Conservation (phyloP, 1,284 basidiomycete genomes). For the Coniferiporia sulphurascens region DNA sequence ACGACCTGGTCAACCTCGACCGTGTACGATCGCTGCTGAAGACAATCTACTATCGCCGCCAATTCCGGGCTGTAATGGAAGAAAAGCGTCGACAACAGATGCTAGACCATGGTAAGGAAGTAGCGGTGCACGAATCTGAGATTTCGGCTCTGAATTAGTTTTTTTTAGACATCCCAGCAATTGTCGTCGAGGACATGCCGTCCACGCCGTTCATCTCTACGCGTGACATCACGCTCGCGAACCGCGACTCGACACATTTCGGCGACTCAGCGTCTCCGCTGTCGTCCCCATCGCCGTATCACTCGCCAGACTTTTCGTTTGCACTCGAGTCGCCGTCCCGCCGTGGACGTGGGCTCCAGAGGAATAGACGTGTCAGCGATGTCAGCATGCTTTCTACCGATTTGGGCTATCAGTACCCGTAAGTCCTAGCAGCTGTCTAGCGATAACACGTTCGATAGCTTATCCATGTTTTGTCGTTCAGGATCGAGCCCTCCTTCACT, state of each 20-base stretch:
- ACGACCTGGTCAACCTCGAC: conserved; percentile 80
- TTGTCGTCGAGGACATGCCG: conserved; percentile 55
- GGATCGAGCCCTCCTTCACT: conserved; percentile 42
- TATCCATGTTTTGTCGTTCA: conserved; percentile 21
- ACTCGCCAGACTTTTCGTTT: conserved; percentile 45
- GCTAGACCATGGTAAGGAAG: conserved; percentile 30
- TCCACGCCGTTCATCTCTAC: conserved; percentile 46
- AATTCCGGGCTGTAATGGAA: conserved; percentile 51
- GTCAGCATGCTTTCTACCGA: conserved; percentile 57
- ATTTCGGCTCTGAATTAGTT: not conserved
- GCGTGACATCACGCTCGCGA: conserved; percentile 50
- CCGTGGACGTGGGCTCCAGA: conserved; percentile 40
- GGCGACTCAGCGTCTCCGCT: conserved; percentile 35
- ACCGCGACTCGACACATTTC: conserved; percentile 30
- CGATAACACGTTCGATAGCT: not conserved
- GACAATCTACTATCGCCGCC: conserved; percentile 69
- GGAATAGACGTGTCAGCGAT: conserved; percentile 52
- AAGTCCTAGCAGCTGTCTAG: conserved; percentile 24
- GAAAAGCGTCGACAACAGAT: conserved; percentile 31
- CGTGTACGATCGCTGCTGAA: conserved; percentile 74
- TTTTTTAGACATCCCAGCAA: conserved; percentile 55
- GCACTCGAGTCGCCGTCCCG: conserved; percentile 37
- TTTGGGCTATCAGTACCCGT: conserved; percentile 44
- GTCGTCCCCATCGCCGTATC: conserved; percentile 34
- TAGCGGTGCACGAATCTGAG: not conserved